Conservation (phyloP, 1,139 yeast genomes). For the Taphrina deformans region DNA sequence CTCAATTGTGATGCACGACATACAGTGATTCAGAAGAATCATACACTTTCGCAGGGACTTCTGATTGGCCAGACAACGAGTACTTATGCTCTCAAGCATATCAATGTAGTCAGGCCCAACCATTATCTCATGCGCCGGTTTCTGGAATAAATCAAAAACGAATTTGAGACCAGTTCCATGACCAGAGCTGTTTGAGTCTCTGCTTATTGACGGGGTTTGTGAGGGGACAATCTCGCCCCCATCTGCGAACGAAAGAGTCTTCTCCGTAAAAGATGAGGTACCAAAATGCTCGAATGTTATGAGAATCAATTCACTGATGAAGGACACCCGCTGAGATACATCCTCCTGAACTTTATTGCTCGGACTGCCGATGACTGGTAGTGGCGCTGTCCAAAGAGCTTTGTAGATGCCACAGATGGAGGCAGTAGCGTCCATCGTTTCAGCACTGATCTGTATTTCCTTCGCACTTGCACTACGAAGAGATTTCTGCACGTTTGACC, state of each 20-base stretch:
- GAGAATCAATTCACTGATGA: slow-evolving; percentile 8
- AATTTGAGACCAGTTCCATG: slow-evolving; percentile 2
- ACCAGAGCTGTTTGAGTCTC: background rate
- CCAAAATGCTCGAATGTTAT: background rate
- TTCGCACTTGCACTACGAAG: slow-evolving; percentile 31
- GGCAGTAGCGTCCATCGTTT: slow-evolving; percentile 33
- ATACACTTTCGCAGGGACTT: slow-evolving; percentile 9
- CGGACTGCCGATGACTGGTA: slow-evolving; percentile 4
- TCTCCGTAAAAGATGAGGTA: slow-evolving; percentile 3
- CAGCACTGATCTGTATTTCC: slow-evolving; percentile 33
- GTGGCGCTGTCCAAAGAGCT: slow-evolving; percentile 10
- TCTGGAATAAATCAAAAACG: background rate
- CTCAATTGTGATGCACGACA: background rate
- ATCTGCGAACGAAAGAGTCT: slow-evolving; percentile 1
- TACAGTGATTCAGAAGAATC: background rate
- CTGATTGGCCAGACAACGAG: background rate
- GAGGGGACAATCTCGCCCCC: slow-evolving; percentile 1
- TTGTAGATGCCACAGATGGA: background rate
- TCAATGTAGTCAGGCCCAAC: background rate
- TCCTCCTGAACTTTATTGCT: background rate
- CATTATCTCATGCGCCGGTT: background rate
- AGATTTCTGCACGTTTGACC: slow-evolving; percentile 10
- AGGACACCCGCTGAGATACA: background rate
- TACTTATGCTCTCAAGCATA: background rate
- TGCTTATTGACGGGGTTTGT: background rate